These are phyloP conservation scores for Ochetophila trinervis DNA, from an alignment of 306 rosid genomes.

Conservation along the genomic window DNA sequence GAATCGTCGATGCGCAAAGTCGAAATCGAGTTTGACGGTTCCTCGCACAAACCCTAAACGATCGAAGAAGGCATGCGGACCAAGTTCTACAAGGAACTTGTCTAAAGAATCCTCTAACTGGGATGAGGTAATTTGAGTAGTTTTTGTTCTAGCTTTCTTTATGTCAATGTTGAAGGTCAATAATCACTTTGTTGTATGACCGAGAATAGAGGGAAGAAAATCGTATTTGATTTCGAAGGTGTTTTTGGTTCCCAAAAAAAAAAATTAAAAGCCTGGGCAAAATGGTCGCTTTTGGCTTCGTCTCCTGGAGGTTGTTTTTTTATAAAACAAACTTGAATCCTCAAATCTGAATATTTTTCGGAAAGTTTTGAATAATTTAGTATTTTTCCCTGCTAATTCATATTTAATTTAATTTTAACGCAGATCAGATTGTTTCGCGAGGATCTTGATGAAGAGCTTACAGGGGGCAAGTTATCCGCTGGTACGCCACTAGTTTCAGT, in stretches of 20 bases:
- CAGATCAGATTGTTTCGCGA: slow-evolving; percentile 60
- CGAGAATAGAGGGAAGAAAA: too few species aligned
- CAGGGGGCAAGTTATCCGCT: slow-evolving; percentile 70
- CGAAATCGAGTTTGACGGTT: slow-evolving; percentile 35
- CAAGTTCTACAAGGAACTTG: slow-evolving; percentile 36
- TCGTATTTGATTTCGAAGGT: too few species aligned
- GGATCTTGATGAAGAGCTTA: slow-evolving; percentile 66
- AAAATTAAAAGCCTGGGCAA: too few species aligned
- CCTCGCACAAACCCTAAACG: slow-evolving; percentile 43
- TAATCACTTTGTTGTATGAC: background rate
- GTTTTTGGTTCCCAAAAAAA: too few species aligned
- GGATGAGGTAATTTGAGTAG: slow-evolving; percentile 42
- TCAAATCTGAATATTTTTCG: background rate
- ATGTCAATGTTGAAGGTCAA: background rate
- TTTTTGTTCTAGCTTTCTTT: background rate
- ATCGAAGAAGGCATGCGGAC: slow-evolving; percentile 61
- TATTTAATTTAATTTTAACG: slow-evolving; percentile 12
- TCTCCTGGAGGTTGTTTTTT: too few species aligned
- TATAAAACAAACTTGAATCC: too few species aligned
- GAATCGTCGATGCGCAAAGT: slow-evolving; percentile 25
- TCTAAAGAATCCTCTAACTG: slow-evolving; percentile 37
- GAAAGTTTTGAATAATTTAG: background rate
- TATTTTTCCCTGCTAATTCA: background rate
- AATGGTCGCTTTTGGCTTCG: too few species aligned
- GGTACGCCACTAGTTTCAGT: slow-evolving; percentile 54